A percentile compares a stretch with the other conserved stretches of the same genome.
Evolutionary conservation across 148 eudicot species (phyloP).

Genomic region (Rhododendron mucronatum): DNA sequence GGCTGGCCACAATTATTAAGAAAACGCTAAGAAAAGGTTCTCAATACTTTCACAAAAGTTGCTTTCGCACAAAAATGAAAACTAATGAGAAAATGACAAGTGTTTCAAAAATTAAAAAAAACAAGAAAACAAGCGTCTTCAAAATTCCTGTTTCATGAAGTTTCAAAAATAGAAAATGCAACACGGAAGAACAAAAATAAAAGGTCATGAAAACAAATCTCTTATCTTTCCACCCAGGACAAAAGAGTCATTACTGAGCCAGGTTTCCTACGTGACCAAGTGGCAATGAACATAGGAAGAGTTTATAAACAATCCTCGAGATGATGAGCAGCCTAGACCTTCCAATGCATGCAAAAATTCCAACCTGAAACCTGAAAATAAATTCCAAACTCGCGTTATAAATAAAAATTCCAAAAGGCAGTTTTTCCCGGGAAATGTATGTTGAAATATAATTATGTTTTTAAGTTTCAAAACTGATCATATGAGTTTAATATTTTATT

Average conservation of each 20-base stretch:
- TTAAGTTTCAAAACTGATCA: too few relatives aligned
- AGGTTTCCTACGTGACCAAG: conserved; percentile 61
- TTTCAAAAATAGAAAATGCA: not conserved
- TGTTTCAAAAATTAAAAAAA: not conserved
- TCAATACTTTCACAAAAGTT: not conserved
- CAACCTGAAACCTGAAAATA: conserved; percentile 46
- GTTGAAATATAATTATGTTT: too few relatives aligned
- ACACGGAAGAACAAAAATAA: not conserved
- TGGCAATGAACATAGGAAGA: conserved; percentile 85
- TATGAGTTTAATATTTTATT: too few relatives aligned
- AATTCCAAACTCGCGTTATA: not conserved
- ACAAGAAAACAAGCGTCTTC: not conserved
- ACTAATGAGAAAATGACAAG: not conserved
- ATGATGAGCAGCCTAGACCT: conserved; percentile 31
- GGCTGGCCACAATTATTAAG: not conserved
- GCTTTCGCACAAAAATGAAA: not conserved
- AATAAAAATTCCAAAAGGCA: not conserved
- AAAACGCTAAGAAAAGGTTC: not conserved
- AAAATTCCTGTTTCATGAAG: not conserved
- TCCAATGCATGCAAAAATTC: conserved; percentile 46
- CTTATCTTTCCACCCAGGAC: conserved; percentile 38
- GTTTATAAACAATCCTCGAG: conserved; percentile 64
- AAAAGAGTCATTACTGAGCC: conserved; percentile 57
- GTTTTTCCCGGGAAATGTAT: too few relatives aligned
- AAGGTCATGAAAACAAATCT: not conserved